Evolutionary conservation across 306 rosid genomes (phyloP).

Genomic region (Quillaja saponaria): DNA sequence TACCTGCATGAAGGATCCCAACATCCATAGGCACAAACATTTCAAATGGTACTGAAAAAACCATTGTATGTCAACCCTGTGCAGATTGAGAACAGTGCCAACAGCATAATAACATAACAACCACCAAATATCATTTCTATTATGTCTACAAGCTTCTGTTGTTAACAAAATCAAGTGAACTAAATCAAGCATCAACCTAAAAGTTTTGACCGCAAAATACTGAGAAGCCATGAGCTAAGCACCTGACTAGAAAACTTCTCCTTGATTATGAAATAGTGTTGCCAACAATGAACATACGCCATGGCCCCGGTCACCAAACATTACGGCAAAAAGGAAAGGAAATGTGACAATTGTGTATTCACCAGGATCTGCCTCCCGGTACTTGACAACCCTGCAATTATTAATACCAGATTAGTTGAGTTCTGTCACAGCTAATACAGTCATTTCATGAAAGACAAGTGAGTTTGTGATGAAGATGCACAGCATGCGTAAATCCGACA

Average conservation of each 20-base stretch:
- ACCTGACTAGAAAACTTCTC: slow-evolving; percentile 73
- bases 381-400: slow-evolving; percentile 66
- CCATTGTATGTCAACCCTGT: slow-evolving; percentile 81
- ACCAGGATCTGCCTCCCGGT: slow-evolving; percentile 79
- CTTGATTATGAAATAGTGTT: slow-evolving; percentile 57
- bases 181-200: slow-evolving; percentile 19
- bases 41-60: slow-evolving; percentile 78
- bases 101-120: slow-evolving; percentile 70
- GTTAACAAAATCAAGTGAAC: slow-evolving; percentile 47
- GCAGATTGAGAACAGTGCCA: slow-evolving; percentile 85
- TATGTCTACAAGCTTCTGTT: slow-evolving; percentile 89
- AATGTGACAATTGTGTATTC: slow-evolving; percentile 70
- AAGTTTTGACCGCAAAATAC: slow-evolving; percentile 15
- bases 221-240: slow-evolving; percentile 30
- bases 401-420: not conserved
- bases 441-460: not conserved
- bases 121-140: slow-evolving; percentile 83
- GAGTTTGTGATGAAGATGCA: not conserved
- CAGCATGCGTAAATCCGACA: not conserved
- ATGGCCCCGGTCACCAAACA: slow-evolving; percentile 93
- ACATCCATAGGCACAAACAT: slow-evolving; percentile 76
- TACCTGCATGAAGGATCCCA: slow-evolving; percentile 73
- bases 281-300: slow-evolving; percentile 82
- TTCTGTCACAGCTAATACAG: not conserved
- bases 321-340: slow-evolving; percentile 86